These are phyloP conservation scores for Hordeum marinum DNA, from an alignment of 176 grass and related monocot species.

Conservation along the genomic window DNA sequence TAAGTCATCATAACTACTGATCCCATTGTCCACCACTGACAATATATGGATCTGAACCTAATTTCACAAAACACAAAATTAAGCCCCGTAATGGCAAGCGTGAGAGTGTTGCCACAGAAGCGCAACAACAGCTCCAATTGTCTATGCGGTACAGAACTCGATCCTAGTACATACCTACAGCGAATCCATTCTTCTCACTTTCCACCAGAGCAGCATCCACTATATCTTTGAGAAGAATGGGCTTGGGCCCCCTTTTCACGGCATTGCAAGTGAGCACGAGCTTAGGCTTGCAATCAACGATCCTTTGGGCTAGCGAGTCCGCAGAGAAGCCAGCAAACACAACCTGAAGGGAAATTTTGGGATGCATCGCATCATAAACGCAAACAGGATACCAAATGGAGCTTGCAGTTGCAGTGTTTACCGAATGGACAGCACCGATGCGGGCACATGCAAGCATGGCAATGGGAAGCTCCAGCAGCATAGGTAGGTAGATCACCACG, in stretches of 20 bases:
- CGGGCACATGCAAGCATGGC: slow-evolving; percentile 96
- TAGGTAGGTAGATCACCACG: slow-evolving; percentile 90
- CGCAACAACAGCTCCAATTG: background rate
- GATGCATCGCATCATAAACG: background rate
- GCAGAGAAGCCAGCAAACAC: slow-evolving; percentile 95
- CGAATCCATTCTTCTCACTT: slow-evolving; percentile 59
- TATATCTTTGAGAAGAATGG: slow-evolving; percentile 82
- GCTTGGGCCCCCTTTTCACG: slow-evolving; percentile 65
- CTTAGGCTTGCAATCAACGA: slow-evolving; percentile 84
- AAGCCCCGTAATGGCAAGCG: background rate
- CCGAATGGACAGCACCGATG: slow-evolving; percentile 94
- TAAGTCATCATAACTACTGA: background rate
- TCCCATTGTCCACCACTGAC: background rate
- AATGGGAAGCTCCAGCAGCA: slow-evolving; percentile 94
- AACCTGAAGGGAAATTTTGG: slow-evolving; percentile 42
- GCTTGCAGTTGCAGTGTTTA: slow-evolving; percentile 22
- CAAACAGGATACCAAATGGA: background rate
- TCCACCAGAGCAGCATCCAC: slow-evolving; percentile 70
- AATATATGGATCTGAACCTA: background rate
- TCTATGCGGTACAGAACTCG: background rate
- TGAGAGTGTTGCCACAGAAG: background rate
- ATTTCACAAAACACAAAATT: background rate
- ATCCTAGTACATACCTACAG: slow-evolving; percentile 49
- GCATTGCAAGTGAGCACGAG: slow-evolving; percentile 93
- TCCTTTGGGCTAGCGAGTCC: slow-evolving; percentile 86